Evolutionary conservation across 2,329 filamentous ascomycete genomes (phyloP).

Genomic region (Coleophoma crateriformis): DNA sequence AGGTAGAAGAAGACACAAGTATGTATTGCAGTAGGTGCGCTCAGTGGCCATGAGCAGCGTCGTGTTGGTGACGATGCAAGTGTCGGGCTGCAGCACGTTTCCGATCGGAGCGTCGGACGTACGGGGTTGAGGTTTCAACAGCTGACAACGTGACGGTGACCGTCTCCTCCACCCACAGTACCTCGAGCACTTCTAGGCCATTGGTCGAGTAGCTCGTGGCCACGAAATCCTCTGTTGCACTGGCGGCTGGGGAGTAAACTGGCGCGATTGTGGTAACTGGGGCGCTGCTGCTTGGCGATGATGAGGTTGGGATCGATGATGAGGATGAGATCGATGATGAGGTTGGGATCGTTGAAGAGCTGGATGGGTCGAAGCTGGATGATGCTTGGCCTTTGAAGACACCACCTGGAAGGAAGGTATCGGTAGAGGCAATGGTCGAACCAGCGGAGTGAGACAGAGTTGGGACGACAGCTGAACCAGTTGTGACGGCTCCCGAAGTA

Average conservation of each 20-base stretch:
- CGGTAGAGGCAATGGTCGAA: constrained; percentile 10
- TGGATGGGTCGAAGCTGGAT: not conserved
- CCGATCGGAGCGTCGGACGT: not conserved
- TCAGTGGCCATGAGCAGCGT: too few relatives aligned
- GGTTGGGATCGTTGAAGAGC: not conserved
- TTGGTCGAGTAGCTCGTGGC: constrained; percentile 50
- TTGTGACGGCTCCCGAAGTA: not conserved
- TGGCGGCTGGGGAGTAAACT: not conserved
- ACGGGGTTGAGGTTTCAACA: not conserved
- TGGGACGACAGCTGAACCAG: constrained; percentile 15
- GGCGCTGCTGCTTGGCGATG: not conserved
- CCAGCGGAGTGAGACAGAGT: constrained; percentile 23
- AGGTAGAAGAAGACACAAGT: too few relatives aligned
- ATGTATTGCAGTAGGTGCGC: too few relatives aligned
- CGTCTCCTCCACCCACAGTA: constrained; percentile 50
- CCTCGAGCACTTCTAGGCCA: constrained; percentile 45
- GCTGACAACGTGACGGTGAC: constrained; percentile 42
- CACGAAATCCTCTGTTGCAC: constrained; percentile 23
- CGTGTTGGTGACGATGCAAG: not conserved
- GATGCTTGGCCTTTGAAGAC: constrained; percentile 20
- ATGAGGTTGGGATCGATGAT: not conserved
- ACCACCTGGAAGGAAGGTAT: constrained; percentile 21
- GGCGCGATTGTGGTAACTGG: not conserved
- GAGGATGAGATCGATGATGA: not conserved
- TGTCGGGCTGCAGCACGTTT: not conserved